Percentiles rank a stretch among this genome's conserved stretches.
Conservation (phyloP, 345 rosid genomes). For the Moringa oleifera region DNA sequence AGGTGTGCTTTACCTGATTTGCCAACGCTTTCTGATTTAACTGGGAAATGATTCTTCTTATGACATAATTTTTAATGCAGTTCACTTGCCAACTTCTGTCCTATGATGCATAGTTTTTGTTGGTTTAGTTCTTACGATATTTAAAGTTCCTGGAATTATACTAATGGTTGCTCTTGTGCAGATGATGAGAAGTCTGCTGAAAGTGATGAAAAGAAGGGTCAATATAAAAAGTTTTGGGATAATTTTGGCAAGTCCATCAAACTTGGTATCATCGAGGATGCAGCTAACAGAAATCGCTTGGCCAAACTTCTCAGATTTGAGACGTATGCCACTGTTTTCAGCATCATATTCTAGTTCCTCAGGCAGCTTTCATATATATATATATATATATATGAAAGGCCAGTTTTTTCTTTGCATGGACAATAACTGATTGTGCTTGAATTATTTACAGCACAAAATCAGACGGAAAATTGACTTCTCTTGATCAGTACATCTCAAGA, state of each 20-base stretch:
- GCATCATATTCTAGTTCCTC: not conserved
- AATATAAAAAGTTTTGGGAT: conserved; percentile 90
- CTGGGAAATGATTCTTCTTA: not conserved
- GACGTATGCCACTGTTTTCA: conserved; percentile 36
- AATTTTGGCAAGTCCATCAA: conserved; percentile 97
- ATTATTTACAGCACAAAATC: conserved; percentile 68
- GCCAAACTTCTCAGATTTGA: conserved; percentile 91
- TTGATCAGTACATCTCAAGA: conserved; percentile 94
- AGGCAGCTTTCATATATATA: not conserved
- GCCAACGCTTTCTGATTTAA: not conserved
- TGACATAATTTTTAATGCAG: not conserved
- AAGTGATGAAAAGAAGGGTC: conserved; percentile 78
- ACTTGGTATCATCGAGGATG: conserved; percentile 94
- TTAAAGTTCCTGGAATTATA: not conserved
- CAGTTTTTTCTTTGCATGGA: not conserved
- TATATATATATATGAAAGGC: not conserved
- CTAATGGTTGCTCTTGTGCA: conserved; percentile 16
- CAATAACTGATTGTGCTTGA: conserved; percentile 1
- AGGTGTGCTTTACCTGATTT: conserved; percentile 32
- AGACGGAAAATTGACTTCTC: conserved; percentile 86
- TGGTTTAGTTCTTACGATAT: not conserved
- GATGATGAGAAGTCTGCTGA: conserved; percentile 65
- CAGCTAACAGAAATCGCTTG: conserved; percentile 88
- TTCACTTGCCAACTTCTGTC: not conserved
- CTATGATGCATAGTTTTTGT: not conserved